Conservation (phyloP, 805 yeast genomes). For the Saturnispora besseyi region DNA sequence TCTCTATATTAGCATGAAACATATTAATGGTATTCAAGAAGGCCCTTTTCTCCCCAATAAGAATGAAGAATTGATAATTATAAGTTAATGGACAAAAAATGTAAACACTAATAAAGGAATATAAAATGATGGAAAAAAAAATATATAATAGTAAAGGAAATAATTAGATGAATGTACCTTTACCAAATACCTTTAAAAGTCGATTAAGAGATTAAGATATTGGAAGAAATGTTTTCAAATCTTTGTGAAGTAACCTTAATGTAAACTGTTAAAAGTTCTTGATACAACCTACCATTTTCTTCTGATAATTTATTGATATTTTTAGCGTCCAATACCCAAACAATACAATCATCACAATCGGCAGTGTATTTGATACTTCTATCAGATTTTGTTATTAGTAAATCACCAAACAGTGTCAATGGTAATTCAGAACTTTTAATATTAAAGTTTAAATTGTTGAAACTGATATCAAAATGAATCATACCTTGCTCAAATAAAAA, state of each 20-base stretch:
- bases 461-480: slow-evolving; percentile 39
- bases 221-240: slow-evolving; percentile 67
- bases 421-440: slow-evolving; percentile 44
- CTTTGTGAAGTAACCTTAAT: slow-evolving; percentile 59
- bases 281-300: slow-evolving; percentile 45
- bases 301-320: slow-evolving; percentile 37
- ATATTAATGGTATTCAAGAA: not conserved
- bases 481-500: slow-evolving; percentile 46
- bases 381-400: slow-evolving; percentile 31
- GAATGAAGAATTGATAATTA: not conserved
- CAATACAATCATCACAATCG: slow-evolving; percentile 37
- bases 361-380: slow-evolving; percentile 35
- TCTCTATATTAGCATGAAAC: slow-evolving; percentile 3
- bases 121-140: not conserved
- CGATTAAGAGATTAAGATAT: slow-evolving; percentile 43
- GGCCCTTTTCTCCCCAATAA: too few relatives aligned
- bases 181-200: not conserved
- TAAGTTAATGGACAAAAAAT: not conserved
- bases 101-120: not conserved
- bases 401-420: slow-evolving; percentile 67
- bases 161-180: not conserved
- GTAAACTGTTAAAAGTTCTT: slow-evolving; percentile 56
- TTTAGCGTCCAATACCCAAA: slow-evolving; percentile 56
- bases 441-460: slow-evolving; percentile 27
- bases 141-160: not conserved